Conservation (phyloP, 73 alveolate species). For the Stentor roeselii region DNA sequence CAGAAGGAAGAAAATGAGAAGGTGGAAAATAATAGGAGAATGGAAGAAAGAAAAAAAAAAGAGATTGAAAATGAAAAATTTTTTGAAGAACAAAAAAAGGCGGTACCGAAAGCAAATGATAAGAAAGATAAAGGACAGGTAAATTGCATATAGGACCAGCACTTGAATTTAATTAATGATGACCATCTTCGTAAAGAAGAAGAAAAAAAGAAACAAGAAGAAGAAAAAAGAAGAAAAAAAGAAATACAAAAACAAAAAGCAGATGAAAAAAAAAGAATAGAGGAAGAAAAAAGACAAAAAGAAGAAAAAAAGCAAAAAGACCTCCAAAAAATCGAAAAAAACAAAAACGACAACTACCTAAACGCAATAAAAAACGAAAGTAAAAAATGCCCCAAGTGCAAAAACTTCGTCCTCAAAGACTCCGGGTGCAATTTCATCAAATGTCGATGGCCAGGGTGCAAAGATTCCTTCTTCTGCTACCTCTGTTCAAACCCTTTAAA, state of each 20-base stretch:
- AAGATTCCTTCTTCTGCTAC: slow-evolving; percentile 12
- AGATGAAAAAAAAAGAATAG: not conserved
- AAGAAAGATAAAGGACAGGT: not conserved
- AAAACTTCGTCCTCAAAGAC: not conserved
- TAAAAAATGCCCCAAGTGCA: slow-evolving; percentile 29
- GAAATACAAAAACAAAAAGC: not conserved
- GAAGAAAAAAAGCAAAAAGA: not conserved
- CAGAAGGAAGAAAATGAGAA: not conserved
- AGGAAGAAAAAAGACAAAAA: not conserved
- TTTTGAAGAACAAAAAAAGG: no score
- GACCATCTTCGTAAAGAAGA: no score
- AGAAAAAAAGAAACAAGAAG: not conserved
- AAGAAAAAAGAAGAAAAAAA: no score
- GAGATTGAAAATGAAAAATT: no score
- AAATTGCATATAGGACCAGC: no score
- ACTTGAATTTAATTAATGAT: no score
- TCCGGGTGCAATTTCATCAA: slow-evolving; percentile 23
- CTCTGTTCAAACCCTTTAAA: not conserved
- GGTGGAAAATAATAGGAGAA: not conserved
- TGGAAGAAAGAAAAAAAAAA: not conserved
- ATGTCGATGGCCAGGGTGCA: slow-evolving; percentile 11
- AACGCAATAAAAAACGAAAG: not conserved
- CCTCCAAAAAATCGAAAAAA: no score
- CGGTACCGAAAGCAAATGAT: not conserved
- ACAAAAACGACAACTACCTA: not conserved